phyloP scores from a whole-genome alignment of 257 asterid genomes.

The Fraxinus excelsior region DNA sequence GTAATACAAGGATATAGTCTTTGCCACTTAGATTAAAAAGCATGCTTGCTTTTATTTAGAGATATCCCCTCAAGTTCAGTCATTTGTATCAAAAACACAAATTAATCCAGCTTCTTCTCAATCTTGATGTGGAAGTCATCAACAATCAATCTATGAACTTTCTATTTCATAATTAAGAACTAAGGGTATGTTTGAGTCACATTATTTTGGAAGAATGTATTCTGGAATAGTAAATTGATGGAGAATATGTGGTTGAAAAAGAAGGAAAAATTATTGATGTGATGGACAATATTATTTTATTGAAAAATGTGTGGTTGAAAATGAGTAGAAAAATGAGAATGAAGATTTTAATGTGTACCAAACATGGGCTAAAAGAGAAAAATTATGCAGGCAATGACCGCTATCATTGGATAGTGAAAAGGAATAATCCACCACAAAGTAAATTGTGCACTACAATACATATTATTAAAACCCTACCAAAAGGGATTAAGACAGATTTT shows the following conservation, averaged over 20 bases:
- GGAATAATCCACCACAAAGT: not conserved
- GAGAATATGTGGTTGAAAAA: too few relatives aligned
- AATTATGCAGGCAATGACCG: not conserved
- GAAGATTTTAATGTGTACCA: too few relatives aligned
- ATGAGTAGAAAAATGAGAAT: too few relatives aligned
- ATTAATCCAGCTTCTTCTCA: not conserved
- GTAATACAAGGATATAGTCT: not conserved
- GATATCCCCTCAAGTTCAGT: not conserved
- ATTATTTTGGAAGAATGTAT: too few relatives aligned
- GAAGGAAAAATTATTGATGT: too few relatives aligned
- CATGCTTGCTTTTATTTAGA: not conserved
- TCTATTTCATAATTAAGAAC: not conserved
- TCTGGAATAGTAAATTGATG: too few relatives aligned
- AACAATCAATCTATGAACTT: not conserved
- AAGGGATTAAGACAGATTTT: not conserved
- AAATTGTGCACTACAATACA: not conserved
- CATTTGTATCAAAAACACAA: not conserved
- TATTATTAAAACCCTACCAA: not conserved
- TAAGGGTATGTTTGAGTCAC: too few relatives aligned
- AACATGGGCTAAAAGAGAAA: too few relatives aligned
- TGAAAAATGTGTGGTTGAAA: too few relatives aligned
- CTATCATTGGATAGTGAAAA: not conserved
- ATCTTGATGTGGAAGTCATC: not conserved
- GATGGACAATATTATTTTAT: too few relatives aligned
- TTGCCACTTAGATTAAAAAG: not conserved